Base-by-base conservation (phyloP, 495 filamentous ascomycete species). In the Aspergillus sclerotioniger region DNA sequence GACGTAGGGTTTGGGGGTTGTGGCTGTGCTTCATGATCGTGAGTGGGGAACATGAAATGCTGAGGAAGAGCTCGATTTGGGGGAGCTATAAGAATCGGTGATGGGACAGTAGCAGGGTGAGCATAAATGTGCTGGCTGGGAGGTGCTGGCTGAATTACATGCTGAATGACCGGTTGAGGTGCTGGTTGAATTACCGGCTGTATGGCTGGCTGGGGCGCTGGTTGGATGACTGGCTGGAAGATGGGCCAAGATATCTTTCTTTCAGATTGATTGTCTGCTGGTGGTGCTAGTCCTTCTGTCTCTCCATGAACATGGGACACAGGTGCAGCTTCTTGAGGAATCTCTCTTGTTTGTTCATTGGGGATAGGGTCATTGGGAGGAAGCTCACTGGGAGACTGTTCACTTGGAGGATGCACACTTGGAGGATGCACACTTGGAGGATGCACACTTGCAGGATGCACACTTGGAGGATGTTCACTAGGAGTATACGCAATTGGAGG, bases 1-100 rank as follows among this genome's bases (percentile, higher is more conserved):
- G 77, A 77, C 1, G 71, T 66, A 8, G 74, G 76, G 35, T 69
- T 67, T 21, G 74, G 71, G 37, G 62, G 51, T 5, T 58, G 56
- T 3, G 59, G 60, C 10, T 68, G 68, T 1, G 48, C 56, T 1
- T 57, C 53, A 19, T 62, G 57, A 9, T 46, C 50, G 17, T 71
- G 61, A 19, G 74, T 67, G 41, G 67, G 63, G 0, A 74, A 57
- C 2, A 69, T 67, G 16, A 72, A 50, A 49, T 67, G 71, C 17
- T 67, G 66, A 19, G 66, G 65, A 0, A 64, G 52, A 16, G 64
- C 57, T 33, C 66, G 67, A 12, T 71, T 69, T 15, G 58, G 54
- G 17, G 62, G 57, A 31, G 57, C 54, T 39, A 62, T 56, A 31
- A 65, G 51, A 31, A 56, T 47, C 13, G 64, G 53, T 50, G 60